These are phyloP conservation scores for Podospora comata DNA, from an alignment of 495 filamentous ascomycete genomes.

Conservation along the genomic window DNA sequence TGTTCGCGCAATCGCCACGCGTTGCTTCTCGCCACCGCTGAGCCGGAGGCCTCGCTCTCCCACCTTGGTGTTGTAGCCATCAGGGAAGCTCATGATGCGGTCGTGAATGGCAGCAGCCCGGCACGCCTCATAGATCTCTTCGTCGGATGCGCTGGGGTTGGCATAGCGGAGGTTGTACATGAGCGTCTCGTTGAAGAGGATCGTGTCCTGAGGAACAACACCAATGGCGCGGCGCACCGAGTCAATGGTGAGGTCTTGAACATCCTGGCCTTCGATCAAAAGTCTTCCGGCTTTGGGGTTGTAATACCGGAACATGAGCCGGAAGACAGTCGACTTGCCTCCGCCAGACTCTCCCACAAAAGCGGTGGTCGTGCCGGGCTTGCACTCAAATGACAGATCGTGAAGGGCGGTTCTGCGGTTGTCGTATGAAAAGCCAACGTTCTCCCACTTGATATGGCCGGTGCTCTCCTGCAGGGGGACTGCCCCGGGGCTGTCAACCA, in stretches of 20 bases:
- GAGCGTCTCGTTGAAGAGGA: conserved; percentile 92
- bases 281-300: conserved; percentile 75
- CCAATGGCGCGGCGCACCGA: conserved; percentile 87
- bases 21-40: conserved; percentile 94
- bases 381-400: conserved; percentile 74
- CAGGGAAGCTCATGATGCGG: conserved; percentile 89
- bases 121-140: conserved; percentile 86
- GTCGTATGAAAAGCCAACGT: conserved; percentile 91
- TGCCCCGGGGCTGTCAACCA: conserved; percentile 61
- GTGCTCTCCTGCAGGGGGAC: conserved; percentile 59
- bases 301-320: conserved; percentile 93
- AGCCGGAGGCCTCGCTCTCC: conserved; percentile 91
- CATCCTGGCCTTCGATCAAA: conserved; percentile 76
- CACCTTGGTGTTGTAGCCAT: conserved; percentile 87
- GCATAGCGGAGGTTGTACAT: conserved; percentile 98
- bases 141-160: conserved; percentile 78
- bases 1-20: conserved; percentile 92
- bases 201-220: conserved; percentile 94
- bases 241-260: conserved; percentile 84
- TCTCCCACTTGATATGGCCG: conserved; percentile 78
- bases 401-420: conserved; percentile 79
- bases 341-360: conserved; percentile 95
- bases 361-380: conserved; percentile 88
- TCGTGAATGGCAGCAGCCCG: conserved; percentile 92
- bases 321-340: conserved; percentile 96